phyloP scores from a whole-genome alignment of 129 eudicot genomes.

The carrot (Daucus carota) region DH1_v3.0 NC_030383.2:48763001-48763500 shows the following conservation, averaged over 20 bases:
- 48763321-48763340: not conserved
- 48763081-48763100: not conserved
- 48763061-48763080: not conserved
- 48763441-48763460: constrained; percentile 88
- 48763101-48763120: not conserved
- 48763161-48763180: not conserved
- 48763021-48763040: not conserved
- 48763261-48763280: not conserved
- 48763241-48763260: constrained; percentile 14
- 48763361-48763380: not conserved
- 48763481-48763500: constrained; percentile 95
- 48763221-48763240: not conserved
- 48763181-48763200: not conserved
- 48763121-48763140: not conserved
- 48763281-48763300: not conserved
- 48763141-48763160: not conserved
- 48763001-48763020: not conserved
- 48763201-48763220: not conserved
- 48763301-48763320: not conserved
- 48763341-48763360: not conserved
- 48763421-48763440: constrained; percentile 98
- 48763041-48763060: not conserved
- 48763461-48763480: constrained; percentile 98
- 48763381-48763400: not conserved
- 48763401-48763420: constrained; percentile 52